phyloP scores from a whole-genome alignment of 2,329 filamentous ascomycete genomes.

The Ophiocordyceps sinensis region DNA sequence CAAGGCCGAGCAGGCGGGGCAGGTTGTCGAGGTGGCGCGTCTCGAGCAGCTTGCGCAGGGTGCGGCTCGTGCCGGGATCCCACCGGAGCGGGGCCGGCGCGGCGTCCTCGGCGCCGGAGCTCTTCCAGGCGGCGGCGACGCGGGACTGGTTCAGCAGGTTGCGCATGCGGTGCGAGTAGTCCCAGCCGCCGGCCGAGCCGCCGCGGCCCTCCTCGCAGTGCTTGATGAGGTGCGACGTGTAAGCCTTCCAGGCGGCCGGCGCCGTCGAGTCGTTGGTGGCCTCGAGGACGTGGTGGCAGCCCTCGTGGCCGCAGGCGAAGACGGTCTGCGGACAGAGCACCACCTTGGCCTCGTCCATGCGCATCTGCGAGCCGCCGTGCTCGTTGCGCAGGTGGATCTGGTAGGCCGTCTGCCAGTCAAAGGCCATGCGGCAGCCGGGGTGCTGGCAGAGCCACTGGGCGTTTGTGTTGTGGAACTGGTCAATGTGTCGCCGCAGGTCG shows the following conservation, averaged over 20 bases:
- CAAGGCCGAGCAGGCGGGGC: constrained; percentile 23
- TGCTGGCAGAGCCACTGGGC: constrained; percentile 31
- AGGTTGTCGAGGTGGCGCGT: constrained; percentile 27
- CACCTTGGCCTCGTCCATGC: constrained; percentile 26
- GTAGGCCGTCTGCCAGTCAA: constrained; percentile 33
- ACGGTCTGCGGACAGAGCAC: constrained; percentile 30
- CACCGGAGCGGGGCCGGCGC: constrained; percentile 21
- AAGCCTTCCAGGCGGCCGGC: constrained; percentile 25
- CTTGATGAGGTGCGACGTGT: constrained; percentile 30
- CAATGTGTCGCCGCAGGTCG: constrained; percentile 33
- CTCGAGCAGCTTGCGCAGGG: constrained; percentile 28
- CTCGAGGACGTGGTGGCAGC: constrained; percentile 29
- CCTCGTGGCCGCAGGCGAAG: constrained; percentile 33
- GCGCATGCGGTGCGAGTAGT: constrained; percentile 27
- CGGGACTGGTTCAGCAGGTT: constrained; percentile 27
- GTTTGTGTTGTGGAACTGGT: constrained; percentile 32
- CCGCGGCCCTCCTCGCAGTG: constrained; percentile 29
- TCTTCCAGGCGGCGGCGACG: constrained; percentile 21
- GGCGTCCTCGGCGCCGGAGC: constrained; percentile 17
- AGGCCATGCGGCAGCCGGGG: constrained; percentile 26
- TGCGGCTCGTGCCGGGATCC: constrained; percentile 25
- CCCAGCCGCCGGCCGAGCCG: constrained; percentile 22
- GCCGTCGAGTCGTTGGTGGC: constrained; percentile 24
- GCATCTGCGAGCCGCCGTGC: constrained; percentile 26
- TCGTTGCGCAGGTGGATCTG: constrained; percentile 29